Evolutionary conservation across 1,284 basidiomycete species (phyloP).

Genomic region (Ustilago curta): DNA sequence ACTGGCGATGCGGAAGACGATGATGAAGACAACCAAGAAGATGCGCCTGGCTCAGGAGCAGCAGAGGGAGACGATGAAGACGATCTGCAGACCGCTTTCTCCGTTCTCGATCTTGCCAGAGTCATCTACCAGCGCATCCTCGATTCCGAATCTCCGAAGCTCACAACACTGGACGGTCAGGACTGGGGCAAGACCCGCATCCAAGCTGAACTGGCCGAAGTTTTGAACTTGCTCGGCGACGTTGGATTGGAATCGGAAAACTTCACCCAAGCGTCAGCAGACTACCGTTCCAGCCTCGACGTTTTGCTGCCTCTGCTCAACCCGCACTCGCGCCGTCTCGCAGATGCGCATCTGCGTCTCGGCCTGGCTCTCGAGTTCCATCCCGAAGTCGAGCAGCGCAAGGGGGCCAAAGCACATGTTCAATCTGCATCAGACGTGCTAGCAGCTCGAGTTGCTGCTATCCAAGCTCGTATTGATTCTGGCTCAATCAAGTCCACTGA

Average conservation of each 20-base stretch:
- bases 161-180: slow-evolving; percentile 57
- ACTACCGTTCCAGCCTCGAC: slow-evolving; percentile 58
- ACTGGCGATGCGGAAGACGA: slow-evolving; percentile 62
- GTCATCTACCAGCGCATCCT: slow-evolving; percentile 63
- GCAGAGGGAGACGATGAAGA: slow-evolving; percentile 61
- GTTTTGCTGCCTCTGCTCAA: slow-evolving; percentile 56
- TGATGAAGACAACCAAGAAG: slow-evolving; percentile 57
- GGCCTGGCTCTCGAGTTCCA: slow-evolving; percentile 68
- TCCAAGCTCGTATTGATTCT: slow-evolving; percentile 38
- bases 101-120: slow-evolving; percentile 63
- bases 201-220: slow-evolving; percentile 62
- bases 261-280: slow-evolving; percentile 65
- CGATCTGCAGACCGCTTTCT: slow-evolving; percentile 63
- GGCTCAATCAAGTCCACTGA: slow-evolving; percentile 2
- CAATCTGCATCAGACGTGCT: slow-evolving; percentile 53
- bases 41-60: slow-evolving; percentile 19
- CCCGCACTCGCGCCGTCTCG: slow-evolving; percentile 63
- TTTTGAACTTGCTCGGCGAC: slow-evolving; percentile 67
- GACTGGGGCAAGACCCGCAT: slow-evolving; percentile 44
- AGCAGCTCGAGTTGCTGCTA: slow-evolving; percentile 42
- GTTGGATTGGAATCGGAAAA: slow-evolving; percentile 67
- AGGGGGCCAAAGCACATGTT: slow-evolving; percentile 54
- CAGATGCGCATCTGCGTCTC: slow-evolving; percentile 65
- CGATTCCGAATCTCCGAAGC: slow-evolving; percentile 13
- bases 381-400: slow-evolving; percentile 51